Evolutionary conservation across 306 rosid species (phyloP), one percentile per base, ranked within the genome.

Genomic region (Cicer arietinum): DNA sequence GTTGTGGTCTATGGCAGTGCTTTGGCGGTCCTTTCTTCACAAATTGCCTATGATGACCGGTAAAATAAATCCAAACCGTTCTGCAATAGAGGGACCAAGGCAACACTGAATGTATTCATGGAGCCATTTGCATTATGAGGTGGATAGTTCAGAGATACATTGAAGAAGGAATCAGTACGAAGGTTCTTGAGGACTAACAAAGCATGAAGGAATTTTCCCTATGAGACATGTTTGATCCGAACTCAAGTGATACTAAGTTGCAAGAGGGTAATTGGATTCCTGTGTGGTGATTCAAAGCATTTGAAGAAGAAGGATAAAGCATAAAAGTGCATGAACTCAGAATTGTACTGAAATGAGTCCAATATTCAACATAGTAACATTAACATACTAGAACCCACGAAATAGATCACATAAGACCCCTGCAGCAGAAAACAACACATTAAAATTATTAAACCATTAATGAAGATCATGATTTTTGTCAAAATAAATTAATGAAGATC

Each of bases 401-500:
- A 84, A 80, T 58, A 88, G 77, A 82, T 94, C 97, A 87, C 98
- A 94, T 48, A 94, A 86, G 13, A 94, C 90, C 8, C 98, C 98
- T 91, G 91, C 79, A 81, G 52, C 45, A 64, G 42, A 84, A 79
- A 76, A 59, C n/a, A 64, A 22, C 47, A 61, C 35, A 16, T 65
- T 22, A 13, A 48, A 79, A 25, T 2, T 25, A 16, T 51, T 13
- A 43, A 48, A 63, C 45, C 71, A 30, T 7, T 14, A 18, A 42
- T 47, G 10, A 58, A 71, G 30, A 57, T 65, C 25, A 4, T 25
- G 35, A 25, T 25, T 25, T 25, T 25, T 25, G 4, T 25, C 35
- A 25, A 25, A 25, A 25, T 4, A 25, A 3, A 25, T 25, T 25
- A 3, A 25, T 25, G 35, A 25, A 25, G 35, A 25, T 25, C 35